A percentile compares a stretch with the other conserved stretches of the same genome.
Evolutionary conservation across 2,329 filamentous ascomycete genomes (phyloP).

Genomic region (Chaetomium sp.): DNA sequence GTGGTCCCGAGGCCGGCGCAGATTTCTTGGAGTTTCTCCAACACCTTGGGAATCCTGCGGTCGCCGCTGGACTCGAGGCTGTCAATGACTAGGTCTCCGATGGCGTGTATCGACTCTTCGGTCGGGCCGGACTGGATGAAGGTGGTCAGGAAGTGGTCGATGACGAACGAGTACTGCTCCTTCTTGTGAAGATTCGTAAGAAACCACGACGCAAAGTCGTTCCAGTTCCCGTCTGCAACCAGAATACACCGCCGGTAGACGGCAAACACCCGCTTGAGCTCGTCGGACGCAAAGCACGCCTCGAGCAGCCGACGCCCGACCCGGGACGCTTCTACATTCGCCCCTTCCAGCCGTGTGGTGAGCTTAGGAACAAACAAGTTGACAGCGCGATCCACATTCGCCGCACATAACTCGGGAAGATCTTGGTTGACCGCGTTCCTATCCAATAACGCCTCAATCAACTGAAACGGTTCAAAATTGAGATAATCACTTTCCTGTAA

Average conservation of each 20-base stretch:
- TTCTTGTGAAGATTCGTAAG: slow-evolving; percentile 28
- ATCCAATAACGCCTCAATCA: slow-evolving; percentile 29
- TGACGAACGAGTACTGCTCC: slow-evolving; percentile 27
- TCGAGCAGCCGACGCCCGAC: slow-evolving; percentile 28
- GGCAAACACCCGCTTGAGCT: slow-evolving; percentile 19
- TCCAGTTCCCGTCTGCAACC: slow-evolving; percentile 20
- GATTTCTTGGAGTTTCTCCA: slow-evolving; percentile 27
- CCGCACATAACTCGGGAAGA: not conserved
- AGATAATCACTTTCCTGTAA: slow-evolving; percentile 32
- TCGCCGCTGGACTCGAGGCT: slow-evolving; percentile 29
- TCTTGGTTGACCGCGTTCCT: slow-evolving; percentile 10
- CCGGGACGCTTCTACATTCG: slow-evolving; percentile 16
- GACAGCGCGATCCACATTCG: slow-evolving; percentile 23
- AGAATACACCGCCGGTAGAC: slow-evolving; percentile 31
- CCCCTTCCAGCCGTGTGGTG: slow-evolving; percentile 12
- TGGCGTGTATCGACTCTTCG: slow-evolving; percentile 18
- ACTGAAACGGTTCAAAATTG: slow-evolving; percentile 29
- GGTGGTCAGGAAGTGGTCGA: slow-evolving; percentile 31
- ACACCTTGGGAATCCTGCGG: slow-evolving; percentile 25
- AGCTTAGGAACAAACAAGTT: slow-evolving; percentile 30
- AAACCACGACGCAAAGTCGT: slow-evolving; percentile 28
- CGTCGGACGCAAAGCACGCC: slow-evolving; percentile 22
- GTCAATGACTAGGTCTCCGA: slow-evolving; percentile 29
- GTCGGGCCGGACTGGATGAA: slow-evolving; percentile 26
- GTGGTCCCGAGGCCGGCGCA: slow-evolving; percentile 11